Conservation (phyloP, 306 rosid species). For the Prunus fruticosa region DNA sequence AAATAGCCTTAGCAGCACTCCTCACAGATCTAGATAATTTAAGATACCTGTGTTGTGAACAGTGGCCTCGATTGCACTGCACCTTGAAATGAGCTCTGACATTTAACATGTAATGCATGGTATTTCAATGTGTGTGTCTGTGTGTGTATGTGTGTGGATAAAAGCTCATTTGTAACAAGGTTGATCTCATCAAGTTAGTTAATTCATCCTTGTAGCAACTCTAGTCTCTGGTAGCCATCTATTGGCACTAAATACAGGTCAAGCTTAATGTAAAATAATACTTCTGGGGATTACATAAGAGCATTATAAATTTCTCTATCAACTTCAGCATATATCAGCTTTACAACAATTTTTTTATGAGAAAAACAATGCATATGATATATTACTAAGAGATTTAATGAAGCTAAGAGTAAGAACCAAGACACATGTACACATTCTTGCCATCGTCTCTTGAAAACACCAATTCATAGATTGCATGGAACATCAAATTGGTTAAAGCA, state of each 20-base stretch:
- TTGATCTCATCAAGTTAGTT: too few species aligned
- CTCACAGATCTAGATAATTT: too few species aligned
- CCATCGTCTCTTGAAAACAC: background rate
- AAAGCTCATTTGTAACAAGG: too few species aligned
- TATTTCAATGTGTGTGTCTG: too few species aligned
- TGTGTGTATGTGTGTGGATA: too few species aligned
- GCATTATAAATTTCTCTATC: background rate
- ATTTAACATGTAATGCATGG: too few species aligned
- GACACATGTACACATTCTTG: background rate
- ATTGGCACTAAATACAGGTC: background rate
- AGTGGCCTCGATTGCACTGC: too few species aligned
- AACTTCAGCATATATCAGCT: background rate
- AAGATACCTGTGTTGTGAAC: too few species aligned
- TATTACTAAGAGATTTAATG: background rate
- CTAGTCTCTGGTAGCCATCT: background rate
- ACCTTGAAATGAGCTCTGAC: too few species aligned
- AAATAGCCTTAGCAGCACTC: too few species aligned
- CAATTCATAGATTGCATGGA: conserved; percentile 4
- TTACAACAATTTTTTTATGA: background rate
- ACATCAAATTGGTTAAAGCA: conserved; percentile 13
- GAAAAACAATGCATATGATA: background rate
- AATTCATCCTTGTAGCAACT: too few species aligned
- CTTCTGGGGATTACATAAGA: background rate
- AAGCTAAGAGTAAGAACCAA: background rate
- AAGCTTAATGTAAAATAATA: background rate